phyloP scores from a whole-genome alignment of 495 filamentous ascomycete genomes.

The Pseudotulostoma volvatum region DNA sequence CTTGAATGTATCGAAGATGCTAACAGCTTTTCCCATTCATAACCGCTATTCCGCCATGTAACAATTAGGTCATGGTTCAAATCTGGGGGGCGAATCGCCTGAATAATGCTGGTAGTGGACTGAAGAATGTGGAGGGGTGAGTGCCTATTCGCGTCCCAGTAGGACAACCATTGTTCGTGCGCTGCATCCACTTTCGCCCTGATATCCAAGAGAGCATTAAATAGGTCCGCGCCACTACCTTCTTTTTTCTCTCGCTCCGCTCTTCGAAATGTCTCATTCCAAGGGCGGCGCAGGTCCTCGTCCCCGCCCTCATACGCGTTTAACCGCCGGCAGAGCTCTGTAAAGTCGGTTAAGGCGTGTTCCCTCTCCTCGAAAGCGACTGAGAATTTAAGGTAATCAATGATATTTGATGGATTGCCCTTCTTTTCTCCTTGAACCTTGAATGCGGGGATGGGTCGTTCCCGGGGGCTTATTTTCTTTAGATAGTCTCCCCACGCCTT shows the following conservation, averaged over 20 bases:
- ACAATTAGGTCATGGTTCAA: slow-evolving; percentile 25
- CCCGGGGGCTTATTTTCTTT: slow-evolving; percentile 21
- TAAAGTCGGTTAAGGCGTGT: slow-evolving; percentile 30
- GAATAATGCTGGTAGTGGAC: slow-evolving; percentile 10
- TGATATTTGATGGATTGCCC: slow-evolving; percentile 33
- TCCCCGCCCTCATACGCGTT: slow-evolving; percentile 20
- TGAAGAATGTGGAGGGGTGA: slow-evolving; percentile 11
- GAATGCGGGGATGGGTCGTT: slow-evolving; percentile 19
- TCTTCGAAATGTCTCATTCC: slow-evolving; percentile 14
- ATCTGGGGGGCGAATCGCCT: slow-evolving; percentile 10
- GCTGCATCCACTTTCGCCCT: slow-evolving; percentile 5
- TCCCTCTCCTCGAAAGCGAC: slow-evolving; percentile 38
- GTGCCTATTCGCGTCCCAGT: slow-evolving; percentile 2
- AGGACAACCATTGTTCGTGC: slow-evolving; percentile 2
- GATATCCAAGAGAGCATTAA: slow-evolving; percentile 15
- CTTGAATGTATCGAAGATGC: slow-evolving; percentile 43
- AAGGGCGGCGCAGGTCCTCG: slow-evolving; percentile 30
- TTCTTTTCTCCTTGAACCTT: slow-evolving; percentile 21
- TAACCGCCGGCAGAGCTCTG: slow-evolving; percentile 21
- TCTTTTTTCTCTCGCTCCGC: slow-evolving; percentile 7
- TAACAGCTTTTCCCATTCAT: slow-evolving; percentile 32
- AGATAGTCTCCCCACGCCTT: slow-evolving; percentile 37
- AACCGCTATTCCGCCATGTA: slow-evolving; percentile 25
- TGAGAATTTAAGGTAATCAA: slow-evolving; percentile 57
- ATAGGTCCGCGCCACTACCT: slow-evolving; percentile 8